Percentiles rank a stretch among this genome's conserved stretches.
These are phyloP conservation scores for Bretschneidera sinensis DNA, from an alignment of 345 rosid genomes.

Conservation along the genomic window DNA sequence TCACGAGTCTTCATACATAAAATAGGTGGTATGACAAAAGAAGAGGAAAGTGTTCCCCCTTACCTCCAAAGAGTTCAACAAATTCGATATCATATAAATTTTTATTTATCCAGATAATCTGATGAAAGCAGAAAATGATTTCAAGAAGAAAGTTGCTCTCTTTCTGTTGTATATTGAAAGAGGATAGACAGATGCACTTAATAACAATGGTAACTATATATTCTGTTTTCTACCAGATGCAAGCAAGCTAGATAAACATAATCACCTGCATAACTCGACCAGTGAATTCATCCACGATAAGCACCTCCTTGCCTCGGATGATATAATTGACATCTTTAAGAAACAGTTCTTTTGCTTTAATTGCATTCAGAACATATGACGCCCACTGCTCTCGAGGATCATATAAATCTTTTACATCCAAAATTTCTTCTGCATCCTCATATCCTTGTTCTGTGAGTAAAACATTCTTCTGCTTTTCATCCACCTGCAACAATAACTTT, in stretches of 20 bases:
- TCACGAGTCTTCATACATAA: too few species aligned
- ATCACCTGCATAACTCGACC: conserved; percentile 99
- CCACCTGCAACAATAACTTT: conserved; percentile 77
- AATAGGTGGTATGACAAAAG: too few species aligned
- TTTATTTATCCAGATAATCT: too few species aligned
- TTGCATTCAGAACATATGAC: conserved; percentile 79
- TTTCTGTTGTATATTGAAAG: neutral
- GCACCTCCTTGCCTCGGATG: conserved; percentile 89
- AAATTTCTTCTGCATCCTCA: conserved; percentile 93
- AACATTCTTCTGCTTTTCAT: conserved; percentile 91
- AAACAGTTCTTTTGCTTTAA: conserved; percentile 90
- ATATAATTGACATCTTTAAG: conserved; percentile 95
- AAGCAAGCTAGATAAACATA: conserved; percentile 13
- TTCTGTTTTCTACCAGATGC: conserved; percentile 3
- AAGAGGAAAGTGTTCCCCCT: too few species aligned
- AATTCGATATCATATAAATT: too few species aligned
- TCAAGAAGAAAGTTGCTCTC: too few species aligned
- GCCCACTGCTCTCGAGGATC: conserved; percentile 99
- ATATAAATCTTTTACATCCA: conserved; percentile 85
- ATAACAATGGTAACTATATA: too few species aligned
- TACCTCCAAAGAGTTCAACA: too few species aligned
- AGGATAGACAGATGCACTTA: too few species aligned
- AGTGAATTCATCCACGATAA: conserved; percentile 95
- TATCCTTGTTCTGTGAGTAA: conserved; percentile 95
- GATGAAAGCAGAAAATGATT: too few species aligned